Evolutionary conservation across 2,329 filamentous ascomycete genomes (phyloP), one percentile per base, ranked within the genome.

Genomic region (Exophiala phaeomuriformis): DNA sequence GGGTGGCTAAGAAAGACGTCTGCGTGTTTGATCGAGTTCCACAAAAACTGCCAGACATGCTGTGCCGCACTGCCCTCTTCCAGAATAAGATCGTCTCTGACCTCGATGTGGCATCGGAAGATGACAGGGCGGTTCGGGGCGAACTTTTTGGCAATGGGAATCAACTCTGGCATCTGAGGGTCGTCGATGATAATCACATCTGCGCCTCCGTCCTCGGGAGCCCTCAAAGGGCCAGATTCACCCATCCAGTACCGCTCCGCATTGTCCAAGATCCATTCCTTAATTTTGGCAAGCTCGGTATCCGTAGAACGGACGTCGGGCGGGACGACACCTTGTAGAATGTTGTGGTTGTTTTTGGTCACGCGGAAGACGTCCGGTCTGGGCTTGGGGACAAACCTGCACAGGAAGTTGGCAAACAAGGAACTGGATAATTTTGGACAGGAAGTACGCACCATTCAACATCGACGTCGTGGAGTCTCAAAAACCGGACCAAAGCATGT

Each of bases 291-390:
- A 63, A 83, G 82, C 53, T 87, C 80, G 1, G 85, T 78, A 1
- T 73, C 62, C 0, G 77, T 80, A 32, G 91, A 75, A n/a, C 81
- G 77, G 61, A 87, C 78, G 2, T 80, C 77, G 0, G 81, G 79
- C 29, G 77, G 74, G 39, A 82, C 82, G 40, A 90, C 87, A 5
- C 87, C 88, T 70, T 93, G 88, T 2, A 93, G 80, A 59, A 91
- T 90, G 69, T 93, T 93, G 78, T 93, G 88, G 62, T 90, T 86
- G 61, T 85, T 90, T 72, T 93, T 93, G 61, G 88, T 93, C 68
- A 88, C 85, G 47, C 86, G 78, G 69, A 93, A 93, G 7, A 91
- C 82, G 10, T 85, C 83, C 2, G 86, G 86, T 47, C 85, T 83
- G 27, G 88, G 86, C 67, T 88, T 89, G 4, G 88, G 88, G 1